phyloP scores from a whole-genome alignment of 2,329 filamentous ascomycete genomes.

The Xylariaceae sp. region DNA sequence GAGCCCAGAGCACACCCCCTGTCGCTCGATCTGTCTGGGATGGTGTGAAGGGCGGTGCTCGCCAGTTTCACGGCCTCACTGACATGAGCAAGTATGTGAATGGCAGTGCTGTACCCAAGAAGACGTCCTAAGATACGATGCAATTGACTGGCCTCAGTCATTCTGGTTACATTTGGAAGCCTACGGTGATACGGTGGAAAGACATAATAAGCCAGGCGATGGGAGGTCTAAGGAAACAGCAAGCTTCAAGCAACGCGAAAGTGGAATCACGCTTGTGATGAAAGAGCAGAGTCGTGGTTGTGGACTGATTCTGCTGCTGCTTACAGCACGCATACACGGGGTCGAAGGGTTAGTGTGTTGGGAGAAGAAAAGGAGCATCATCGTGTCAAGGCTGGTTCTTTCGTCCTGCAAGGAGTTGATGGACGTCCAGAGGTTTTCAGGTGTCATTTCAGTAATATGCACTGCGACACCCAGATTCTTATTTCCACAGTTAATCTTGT shows the following conservation, averaged over 20 bases:
- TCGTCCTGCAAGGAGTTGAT: too few relatives aligned
- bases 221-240: neutral
- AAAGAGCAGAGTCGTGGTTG: too few relatives aligned
- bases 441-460: too few relatives aligned
- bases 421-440: too few relatives aligned
- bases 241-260: too few relatives aligned
- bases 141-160: conserved; percentile 1
- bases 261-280: too few relatives aligned
- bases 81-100: conserved; percentile 71
- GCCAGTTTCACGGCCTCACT: conserved; percentile 74
- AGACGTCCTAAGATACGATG: conserved; percentile 48
- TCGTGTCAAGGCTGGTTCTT: too few relatives aligned
- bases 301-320: too few relatives aligned
- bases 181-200: conserved; percentile 16
- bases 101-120: conserved; percentile 58
- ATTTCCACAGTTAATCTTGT: neutral
- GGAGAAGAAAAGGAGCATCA: too few relatives aligned
- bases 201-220: conserved; percentile 7
- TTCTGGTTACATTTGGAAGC: conserved; percentile 11
- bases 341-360: too few relatives aligned
- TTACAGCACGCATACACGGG: too few relatives aligned
- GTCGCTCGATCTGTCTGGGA: conserved; percentile 77
- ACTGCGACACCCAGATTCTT: neutral
- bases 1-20: conserved; percentile 83
- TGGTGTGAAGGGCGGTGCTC: conserved; percentile 65